Evolutionary conservation across 164 flowering plant genomes (phyloP), one percentile per base, ranked within the genome.

Genomic region (Stephania japonica): DNA sequence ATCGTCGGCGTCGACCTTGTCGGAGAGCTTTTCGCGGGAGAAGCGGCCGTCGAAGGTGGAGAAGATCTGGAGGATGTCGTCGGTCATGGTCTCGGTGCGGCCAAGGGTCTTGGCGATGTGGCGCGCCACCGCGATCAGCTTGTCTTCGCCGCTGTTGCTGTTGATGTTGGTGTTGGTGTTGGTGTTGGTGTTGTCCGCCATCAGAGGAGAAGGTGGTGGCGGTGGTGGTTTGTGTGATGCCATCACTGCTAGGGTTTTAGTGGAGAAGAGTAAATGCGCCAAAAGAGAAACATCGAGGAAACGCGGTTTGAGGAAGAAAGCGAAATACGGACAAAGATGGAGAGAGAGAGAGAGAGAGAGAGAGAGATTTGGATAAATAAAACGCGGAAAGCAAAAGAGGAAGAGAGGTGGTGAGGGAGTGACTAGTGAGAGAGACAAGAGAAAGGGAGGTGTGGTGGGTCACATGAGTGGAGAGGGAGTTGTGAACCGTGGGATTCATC

Each of bases 21-120:
- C 85, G 1, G 93, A 75, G 65, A 93, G 63, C 42, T 90, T 90
- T 44, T 91, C 98, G 56, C 90, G 89, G 6, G 97, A 89, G 70
- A 94, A 85, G 6, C 98, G 78, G 42, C 88, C 89, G 76, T 94
- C 99, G 78, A 91, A 94, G 72, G 81, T 86, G 69, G 99, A 91
- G 86, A 91, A 90, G 70, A 92, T 87, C 79, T 94, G 89, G 53
- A 94, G 81, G 18, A 94, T 91, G 61, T 94, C 98, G 72, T 94
- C 99, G 13, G 98, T 85, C 87, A 85, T 90, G 32, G 88, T 75
- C 14, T 92, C 91, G 53, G 88, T 83, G 63, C 85, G 88, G 74
- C 97, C 99, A 0, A 94, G 88, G 0, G 98, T 89, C 72, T 90
- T 92, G 11, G 97, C 99, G 14, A 94, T 92, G 85, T 94, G 98